phyloP scores from a whole-genome alignment of 768 basidiomycete genomes.

The Tricholoma sp. region DNA sequence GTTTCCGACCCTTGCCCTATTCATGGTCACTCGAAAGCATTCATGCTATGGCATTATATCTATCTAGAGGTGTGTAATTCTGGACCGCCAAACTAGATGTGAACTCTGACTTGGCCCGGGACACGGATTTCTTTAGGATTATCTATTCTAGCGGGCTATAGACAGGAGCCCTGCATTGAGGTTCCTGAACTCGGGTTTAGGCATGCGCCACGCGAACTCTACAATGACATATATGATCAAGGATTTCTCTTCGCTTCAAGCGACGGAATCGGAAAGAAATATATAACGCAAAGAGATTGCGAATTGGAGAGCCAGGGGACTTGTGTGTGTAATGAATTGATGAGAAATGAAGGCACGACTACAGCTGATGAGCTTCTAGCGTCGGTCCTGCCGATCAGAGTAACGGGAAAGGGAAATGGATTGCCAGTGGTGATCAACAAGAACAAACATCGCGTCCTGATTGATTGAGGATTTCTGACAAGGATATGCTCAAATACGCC shows the following conservation, averaged over 20 bases:
- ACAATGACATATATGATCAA: too few species aligned
- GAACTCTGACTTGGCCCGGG: too few species aligned
- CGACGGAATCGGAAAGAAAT: background rate
- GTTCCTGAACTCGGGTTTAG: too few species aligned
- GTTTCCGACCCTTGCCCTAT: too few species aligned
- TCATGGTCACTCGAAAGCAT: too few species aligned
- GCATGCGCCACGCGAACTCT: too few species aligned
- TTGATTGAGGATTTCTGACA: conserved; percentile 1
- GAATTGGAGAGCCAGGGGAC: background rate
- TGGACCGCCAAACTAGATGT: too few species aligned
- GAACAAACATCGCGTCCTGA: background rate
- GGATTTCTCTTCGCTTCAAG: background rate
- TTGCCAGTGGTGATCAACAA: background rate
- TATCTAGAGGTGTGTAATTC: too few species aligned
- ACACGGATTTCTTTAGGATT: too few species aligned
- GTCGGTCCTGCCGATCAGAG: background rate
- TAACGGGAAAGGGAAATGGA: background rate
- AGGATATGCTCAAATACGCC: background rate
- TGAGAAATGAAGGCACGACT: conserved; percentile 1
- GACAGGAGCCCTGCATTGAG: too few species aligned
- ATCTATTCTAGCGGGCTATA: too few species aligned
- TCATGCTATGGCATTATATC: too few species aligned
- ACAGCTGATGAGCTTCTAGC: conserved; percentile 1
- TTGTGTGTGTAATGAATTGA: background rate
- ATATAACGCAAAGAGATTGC: background rate